Conservation (phyloP, 805 yeast species). For the Peterozyma toletana region DNA sequence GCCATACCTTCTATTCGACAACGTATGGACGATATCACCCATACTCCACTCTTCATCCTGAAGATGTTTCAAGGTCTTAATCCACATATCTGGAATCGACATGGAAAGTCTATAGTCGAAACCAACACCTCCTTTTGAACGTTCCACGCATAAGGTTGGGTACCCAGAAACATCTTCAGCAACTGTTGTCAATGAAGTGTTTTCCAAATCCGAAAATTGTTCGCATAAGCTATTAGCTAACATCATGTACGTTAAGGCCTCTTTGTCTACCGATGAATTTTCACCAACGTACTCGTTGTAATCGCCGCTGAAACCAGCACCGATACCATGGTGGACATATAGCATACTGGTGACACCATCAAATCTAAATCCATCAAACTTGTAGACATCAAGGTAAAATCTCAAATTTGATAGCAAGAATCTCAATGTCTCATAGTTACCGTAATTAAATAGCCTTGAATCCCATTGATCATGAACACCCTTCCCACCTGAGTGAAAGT, state of each 20-base stretch:
- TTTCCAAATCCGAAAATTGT: slow-evolving; percentile 35
- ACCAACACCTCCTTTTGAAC: slow-evolving; percentile 78
- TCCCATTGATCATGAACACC: slow-evolving; percentile 95
- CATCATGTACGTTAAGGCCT: slow-evolving; percentile 82
- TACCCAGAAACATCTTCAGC: slow-evolving; percentile 98
- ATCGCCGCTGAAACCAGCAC: slow-evolving; percentile 84
- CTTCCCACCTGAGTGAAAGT: slow-evolving; percentile 81
- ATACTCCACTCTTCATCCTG: slow-evolving; percentile 89
- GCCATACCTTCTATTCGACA: slow-evolving; percentile 81
- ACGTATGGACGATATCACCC: slow-evolving; percentile 69
- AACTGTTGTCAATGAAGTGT: slow-evolving; percentile 48
- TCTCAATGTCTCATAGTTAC: slow-evolving; percentile 84
- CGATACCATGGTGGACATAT: slow-evolving; percentile 87
- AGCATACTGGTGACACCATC: slow-evolving; percentile 97
- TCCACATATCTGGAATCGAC: slow-evolving; percentile 99
- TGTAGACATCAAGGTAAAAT: slow-evolving; percentile 73
- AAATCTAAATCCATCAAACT: slow-evolving; percentile 92
- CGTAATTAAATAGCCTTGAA: slow-evolving; percentile 88
- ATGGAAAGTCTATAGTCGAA: slow-evolving; percentile 90
- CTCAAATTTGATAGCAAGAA: slow-evolving; percentile 80
- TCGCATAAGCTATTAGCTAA: slow-evolving; percentile 77
- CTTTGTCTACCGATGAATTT: slow-evolving; percentile 72
- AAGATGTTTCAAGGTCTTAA: slow-evolving; percentile 78
- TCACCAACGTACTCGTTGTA: slow-evolving; percentile 84
- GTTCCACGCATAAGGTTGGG: slow-evolving; percentile 85